Evolutionary conservation across 1,139 yeast species (phyloP), one percentile per base, ranked within the genome.

Genomic region (Arxiozyma telluris): DNA sequence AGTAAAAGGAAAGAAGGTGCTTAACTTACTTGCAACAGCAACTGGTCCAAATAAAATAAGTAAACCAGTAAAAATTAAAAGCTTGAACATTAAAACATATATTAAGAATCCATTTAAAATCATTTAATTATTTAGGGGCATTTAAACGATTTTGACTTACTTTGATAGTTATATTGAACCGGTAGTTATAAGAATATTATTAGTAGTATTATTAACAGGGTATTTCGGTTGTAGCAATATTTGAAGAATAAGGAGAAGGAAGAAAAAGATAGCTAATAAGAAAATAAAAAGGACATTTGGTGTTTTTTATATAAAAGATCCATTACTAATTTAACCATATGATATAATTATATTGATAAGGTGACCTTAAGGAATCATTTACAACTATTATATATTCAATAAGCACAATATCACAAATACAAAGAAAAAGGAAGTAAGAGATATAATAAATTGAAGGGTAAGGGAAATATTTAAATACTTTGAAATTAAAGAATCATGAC

Each of bases 401-500:
- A 34, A 34, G n/a, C 1, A 15, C 39, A 15, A 15, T 15, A 34
- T 27, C 30, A 15, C n/a, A 12, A 15, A 12, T 15, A 34, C 39
- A 15, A 3, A 15, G 3, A 15, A 4, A 12, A 34, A 34, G 2
- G n/a, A 34, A 34, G 39, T 15, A 34, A 34, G n/a, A 12, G 39
- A 15, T 8, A 34, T 15, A 11, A 15, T 4, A 34, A 34, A 15
- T 11, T 15, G 12, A 34, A 15, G n/a, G 39, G 39, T 18, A 44
- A 44, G 21, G 38, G 25, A 9, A 44, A 34, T 4, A 34, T 3
- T 17, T 6, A 44, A 8, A 18, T 25, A 25, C 15, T 44, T 27
- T 25, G 38, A 23, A 39, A 39, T n/a, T 20, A 18, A 47, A 12
- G 34, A 47, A 30, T 38, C 41, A 50, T 50, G 53, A 46, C 53